Conservation (phyloP, 371 early-diverging fungal genomes). For the Actinomucor elegans region DNA sequence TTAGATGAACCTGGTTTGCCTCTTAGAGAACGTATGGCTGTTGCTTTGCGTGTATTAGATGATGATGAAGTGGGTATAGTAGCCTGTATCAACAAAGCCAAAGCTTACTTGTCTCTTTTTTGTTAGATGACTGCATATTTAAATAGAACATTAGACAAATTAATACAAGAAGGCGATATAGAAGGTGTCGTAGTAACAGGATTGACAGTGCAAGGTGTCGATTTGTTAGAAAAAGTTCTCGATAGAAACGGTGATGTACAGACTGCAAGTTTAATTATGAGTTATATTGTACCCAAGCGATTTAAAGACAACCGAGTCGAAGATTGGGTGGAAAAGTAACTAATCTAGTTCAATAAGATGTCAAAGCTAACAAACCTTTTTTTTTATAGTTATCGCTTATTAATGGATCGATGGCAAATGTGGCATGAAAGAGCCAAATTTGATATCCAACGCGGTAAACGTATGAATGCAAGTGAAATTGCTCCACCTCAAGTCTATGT, state of each 20-base stretch:
- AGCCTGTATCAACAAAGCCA: too few species aligned
- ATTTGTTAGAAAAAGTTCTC: conserved; percentile 75
- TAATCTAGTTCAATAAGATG: not conserved
- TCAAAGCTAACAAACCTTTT: not conserved
- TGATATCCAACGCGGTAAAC: conserved; percentile 82
- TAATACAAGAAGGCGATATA: conserved; percentile 62
- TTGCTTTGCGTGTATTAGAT: conserved; percentile 74
- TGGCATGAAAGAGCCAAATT: conserved; percentile 83
- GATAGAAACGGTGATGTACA: conserved; percentile 91
- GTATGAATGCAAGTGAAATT: conserved; percentile 58
- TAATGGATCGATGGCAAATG: conserved; percentile 89
- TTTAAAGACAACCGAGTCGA: conserved; percentile 68
- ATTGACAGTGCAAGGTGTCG: conserved; percentile 57
- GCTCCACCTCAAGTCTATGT: conserved; percentile 83
- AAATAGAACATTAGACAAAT: conserved; percentile 41
- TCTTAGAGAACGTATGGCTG: conserved; percentile 71
- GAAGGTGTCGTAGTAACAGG: conserved; percentile 81
- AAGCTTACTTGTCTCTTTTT: not conserved
- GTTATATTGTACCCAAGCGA: conserved; percentile 58
- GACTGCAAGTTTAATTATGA: conserved; percentile 75
- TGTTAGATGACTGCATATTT: conserved; percentile 58
- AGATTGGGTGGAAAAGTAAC: conserved; percentile 80
- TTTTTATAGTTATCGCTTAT: conserved; percentile 70
- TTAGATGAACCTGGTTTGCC: conserved; percentile 62
- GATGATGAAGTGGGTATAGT: conserved; percentile 61